Evolutionary conservation across 345 rosid species (phyloP).

Genomic region (Dovyalis caffra): DNA sequence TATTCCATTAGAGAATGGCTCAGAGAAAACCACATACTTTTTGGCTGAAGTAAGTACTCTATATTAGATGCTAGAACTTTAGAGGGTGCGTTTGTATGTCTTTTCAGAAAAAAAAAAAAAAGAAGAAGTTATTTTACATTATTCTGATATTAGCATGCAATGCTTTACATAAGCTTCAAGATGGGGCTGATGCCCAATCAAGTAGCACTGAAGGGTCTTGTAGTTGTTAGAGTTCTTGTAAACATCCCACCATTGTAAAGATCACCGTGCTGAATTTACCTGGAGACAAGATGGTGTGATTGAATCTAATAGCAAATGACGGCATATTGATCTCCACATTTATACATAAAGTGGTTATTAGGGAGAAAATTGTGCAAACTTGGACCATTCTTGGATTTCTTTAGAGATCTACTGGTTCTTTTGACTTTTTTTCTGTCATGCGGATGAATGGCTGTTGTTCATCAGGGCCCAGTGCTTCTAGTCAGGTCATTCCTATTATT

Average conservation of each 20-base stretch:
- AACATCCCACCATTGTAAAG: not conserved
- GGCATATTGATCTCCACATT: not conserved
- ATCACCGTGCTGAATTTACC: too few relatives aligned
- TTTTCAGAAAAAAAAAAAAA: not conserved
- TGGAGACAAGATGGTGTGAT: not conserved
- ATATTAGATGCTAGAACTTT: slow-evolving; percentile 1
- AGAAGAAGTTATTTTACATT: not conserved
- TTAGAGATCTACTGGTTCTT: too few relatives aligned
- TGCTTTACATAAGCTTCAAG: not conserved
- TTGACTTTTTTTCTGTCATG: not conserved
- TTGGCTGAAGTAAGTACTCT: slow-evolving; percentile 79
- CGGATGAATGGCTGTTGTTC: not conserved
- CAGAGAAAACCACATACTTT: slow-evolving; percentile 69
- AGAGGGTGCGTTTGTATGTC: not conserved
- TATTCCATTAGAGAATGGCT: slow-evolving; percentile 52
- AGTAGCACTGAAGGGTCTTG: not conserved
- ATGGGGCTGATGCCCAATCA: not conserved
- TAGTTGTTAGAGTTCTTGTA: not conserved
- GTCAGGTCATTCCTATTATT: not conserved
- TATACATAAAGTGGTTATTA: not conserved
- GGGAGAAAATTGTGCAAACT: not conserved
- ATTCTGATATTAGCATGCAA: not conserved
- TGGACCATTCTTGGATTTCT: not conserved
- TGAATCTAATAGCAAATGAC: not conserved
- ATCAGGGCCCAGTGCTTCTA: not conserved